Evolutionary conservation across 2,329 filamentous ascomycete species (phyloP).

Genomic region (Alternaria angustiovoidea): DNA sequence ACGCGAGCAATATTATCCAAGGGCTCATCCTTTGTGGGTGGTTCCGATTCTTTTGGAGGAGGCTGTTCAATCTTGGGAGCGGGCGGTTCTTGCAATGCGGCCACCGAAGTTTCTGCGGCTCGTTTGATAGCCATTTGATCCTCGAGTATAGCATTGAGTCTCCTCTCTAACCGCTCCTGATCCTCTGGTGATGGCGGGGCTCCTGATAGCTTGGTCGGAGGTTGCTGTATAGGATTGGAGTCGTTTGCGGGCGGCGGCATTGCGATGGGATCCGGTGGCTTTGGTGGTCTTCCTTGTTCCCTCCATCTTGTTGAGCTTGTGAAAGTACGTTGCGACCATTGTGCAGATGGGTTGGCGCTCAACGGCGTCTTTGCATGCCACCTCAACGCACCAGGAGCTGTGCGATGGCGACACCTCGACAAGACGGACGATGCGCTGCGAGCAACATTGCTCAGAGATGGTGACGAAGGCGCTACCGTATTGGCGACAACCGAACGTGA

Average conservation of each 20-base stretch:
- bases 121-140: conserved; percentile 16
- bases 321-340: conserved; percentile 24
- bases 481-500: conserved; percentile 42
- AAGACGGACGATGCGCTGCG: conserved; percentile 33
- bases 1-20: conserved; percentile 43
- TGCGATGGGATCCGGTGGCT: conserved; percentile 23
- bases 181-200: conserved; percentile 24
- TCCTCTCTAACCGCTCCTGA: conserved; percentile 25
- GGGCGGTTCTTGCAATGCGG: conserved; percentile 7
- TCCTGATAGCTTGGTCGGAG: conserved; percentile 13
- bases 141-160: conserved; percentile 22
- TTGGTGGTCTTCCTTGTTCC: conserved; percentile 31
- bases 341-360: background rate
- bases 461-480: conserved; percentile 21
- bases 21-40: conserved; percentile 18
- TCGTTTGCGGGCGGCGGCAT: conserved; percentile 33
- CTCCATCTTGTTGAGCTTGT: conserved; percentile 30
- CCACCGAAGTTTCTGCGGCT: conserved; percentile 13
- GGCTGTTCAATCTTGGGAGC: conserved; percentile 12
- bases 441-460: conserved; percentile 18
- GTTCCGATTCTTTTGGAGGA: conserved; percentile 12
- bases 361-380: conserved; percentile 15
- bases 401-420: conserved; percentile 41
- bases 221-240: conserved; percentile 15
- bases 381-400: conserved; percentile 25